phyloP scores from a whole-genome alignment of 2,329 filamentous ascomycete species.

The Pseudocercospora crystallina region DNA sequence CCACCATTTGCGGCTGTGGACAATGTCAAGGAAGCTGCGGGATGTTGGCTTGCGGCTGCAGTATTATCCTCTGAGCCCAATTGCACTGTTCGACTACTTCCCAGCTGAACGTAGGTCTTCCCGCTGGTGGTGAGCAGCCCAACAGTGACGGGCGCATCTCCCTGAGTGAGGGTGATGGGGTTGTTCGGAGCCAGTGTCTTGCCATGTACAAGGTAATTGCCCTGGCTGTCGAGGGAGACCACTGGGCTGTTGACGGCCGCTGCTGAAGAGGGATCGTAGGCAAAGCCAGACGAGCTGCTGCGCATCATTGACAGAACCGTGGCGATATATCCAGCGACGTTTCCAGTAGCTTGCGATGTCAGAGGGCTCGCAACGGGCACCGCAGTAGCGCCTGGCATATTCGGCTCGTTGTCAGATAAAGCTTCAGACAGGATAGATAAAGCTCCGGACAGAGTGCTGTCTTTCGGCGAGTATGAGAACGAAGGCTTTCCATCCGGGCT shows the following conservation, averaged over 20 bases:
- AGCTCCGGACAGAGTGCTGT: too few species aligned
- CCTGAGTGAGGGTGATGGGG: conserved; percentile 1
- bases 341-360: too few species aligned
- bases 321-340: too few species aligned
- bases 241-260: background rate
- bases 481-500: too few species aligned
- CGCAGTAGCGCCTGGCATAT: too few species aligned
- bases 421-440: too few species aligned
- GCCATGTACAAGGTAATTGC: conserved; percentile 8
- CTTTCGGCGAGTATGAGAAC: too few species aligned
- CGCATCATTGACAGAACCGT: conserved; percentile 11
- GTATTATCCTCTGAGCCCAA: background rate
- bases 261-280: background rate
- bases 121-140: background rate
- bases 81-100: background rate
- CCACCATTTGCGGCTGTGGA: too few species aligned
- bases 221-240: background rate
- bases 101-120: background rate
- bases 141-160: background rate
- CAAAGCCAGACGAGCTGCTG: background rate
- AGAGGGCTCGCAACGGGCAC: too few species aligned
- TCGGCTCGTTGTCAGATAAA: too few species aligned
- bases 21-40: too few species aligned
- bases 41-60: too few species aligned
- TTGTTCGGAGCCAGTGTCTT: background rate